phyloP scores from a whole-genome alignment of 2,329 filamentous ascomycete genomes.

The Pseudophaeomoniella oleicola region DNA sequence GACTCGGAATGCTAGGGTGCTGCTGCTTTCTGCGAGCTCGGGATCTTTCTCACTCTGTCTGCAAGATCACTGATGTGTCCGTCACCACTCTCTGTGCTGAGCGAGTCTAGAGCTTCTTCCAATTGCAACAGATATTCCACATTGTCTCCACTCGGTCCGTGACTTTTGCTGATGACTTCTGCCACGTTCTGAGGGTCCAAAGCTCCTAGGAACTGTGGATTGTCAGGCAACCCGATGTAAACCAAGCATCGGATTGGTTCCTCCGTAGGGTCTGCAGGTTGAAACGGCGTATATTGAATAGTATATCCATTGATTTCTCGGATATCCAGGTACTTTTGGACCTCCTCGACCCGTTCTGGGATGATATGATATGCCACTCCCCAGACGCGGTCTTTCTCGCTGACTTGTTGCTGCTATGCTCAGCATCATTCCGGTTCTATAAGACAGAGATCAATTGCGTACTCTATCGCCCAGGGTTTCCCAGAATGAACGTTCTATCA shows the following conservation, averaged over 20 bases:
- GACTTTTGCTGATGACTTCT: constrained; percentile 59
- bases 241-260: constrained; percentile 48
- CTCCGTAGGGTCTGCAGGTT: constrained; percentile 34
- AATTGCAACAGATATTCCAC: constrained; percentile 76
- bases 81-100: constrained; percentile 67
- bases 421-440: constrained; percentile 16
- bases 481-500: constrained; percentile 79
- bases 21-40: background rate
- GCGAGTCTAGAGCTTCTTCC: constrained; percentile 55
- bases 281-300: constrained; percentile 79
- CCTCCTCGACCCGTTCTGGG: constrained; percentile 57
- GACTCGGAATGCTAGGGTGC: too few relatives aligned
- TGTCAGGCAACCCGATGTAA: constrained; percentile 88
- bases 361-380: constrained; percentile 83
- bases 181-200: constrained; percentile 17
- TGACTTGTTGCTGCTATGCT: constrained; percentile 31
- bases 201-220: constrained; percentile 78
- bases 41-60: constrained; percentile 41
- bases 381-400: constrained; percentile 51
- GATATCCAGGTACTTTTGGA: constrained; percentile 82
- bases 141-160: constrained; percentile 78
- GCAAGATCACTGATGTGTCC: constrained; percentile 75
- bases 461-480: constrained; percentile 55
- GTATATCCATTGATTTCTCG: constrained; percentile 96
- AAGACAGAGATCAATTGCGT: too few relatives aligned